Evolutionary conservation across 129 eudicot species (phyloP).

Genomic region (Lactuca sativa): DNA sequence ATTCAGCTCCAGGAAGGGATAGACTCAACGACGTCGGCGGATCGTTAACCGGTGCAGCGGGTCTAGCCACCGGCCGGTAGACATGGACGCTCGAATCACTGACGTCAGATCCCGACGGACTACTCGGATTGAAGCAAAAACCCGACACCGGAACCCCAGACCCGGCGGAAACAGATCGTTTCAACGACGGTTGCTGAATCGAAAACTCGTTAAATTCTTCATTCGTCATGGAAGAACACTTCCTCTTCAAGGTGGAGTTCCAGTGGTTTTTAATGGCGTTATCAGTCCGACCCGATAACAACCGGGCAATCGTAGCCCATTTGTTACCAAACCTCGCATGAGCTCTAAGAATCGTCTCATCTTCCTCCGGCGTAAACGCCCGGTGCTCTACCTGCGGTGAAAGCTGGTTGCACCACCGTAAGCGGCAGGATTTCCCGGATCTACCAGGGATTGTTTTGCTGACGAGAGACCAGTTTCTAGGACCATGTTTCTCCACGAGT

Average conservation of each 20-base stretch:
- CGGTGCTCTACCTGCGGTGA: slow-evolving; percentile 94
- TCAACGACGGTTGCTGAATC: slow-evolving; percentile 48
- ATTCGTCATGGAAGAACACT: slow-evolving; percentile 53
- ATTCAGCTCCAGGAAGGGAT: slow-evolving; percentile 63
- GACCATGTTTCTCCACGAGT: slow-evolving; percentile 75
- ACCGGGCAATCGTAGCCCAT: slow-evolving; percentile 92
- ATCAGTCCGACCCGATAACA: slow-evolving; percentile 83
- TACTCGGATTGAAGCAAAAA: slow-evolving; percentile 48
- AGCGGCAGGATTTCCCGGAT: slow-evolving; percentile 87
- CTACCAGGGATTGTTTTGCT: slow-evolving; percentile 79
- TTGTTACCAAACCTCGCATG: slow-evolving; percentile 82
- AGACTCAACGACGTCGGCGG: slow-evolving; percentile 59
- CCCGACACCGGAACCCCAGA: slow-evolving; percentile 66
- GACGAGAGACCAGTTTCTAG: slow-evolving; percentile 80
- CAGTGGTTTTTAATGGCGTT: slow-evolving; percentile 91
- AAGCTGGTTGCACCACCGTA: slow-evolving; percentile 95
- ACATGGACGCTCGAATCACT: slow-evolving; percentile 61
- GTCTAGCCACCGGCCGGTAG: slow-evolving; percentile 50
- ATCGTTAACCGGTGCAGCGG: slow-evolving; percentile 35
- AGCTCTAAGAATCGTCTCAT: slow-evolving; percentile 78
- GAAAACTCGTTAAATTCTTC: slow-evolving; percentile 53
- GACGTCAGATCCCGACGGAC: slow-evolving; percentile 81
- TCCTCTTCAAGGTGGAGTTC: slow-evolving; percentile 77
- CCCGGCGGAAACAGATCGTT: slow-evolving; percentile 76
- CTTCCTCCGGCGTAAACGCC: slow-evolving; percentile 77